Evolutionary conservation across 2,329 filamentous ascomycete species (phyloP).

Genomic region (Coniochaeta sp.): DNA sequence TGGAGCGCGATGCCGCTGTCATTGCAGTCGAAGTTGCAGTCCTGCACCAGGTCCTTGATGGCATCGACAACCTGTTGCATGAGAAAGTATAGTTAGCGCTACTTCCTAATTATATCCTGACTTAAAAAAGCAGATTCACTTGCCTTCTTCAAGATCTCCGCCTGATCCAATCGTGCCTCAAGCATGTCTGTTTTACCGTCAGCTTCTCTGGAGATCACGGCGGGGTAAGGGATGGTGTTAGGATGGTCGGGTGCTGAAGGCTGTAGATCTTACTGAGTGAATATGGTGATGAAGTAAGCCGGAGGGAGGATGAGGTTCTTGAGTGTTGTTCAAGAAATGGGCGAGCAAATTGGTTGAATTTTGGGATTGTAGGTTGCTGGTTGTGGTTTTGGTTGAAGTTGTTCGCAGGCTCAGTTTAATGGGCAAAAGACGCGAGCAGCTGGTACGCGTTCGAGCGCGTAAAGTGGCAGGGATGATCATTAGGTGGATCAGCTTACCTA

Average conservation of each 20-base stretch:
- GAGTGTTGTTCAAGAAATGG: neutral
- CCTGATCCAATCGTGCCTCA: conserved; percentile 95
- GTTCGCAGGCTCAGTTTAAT: neutral
- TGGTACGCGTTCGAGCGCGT: neutral
- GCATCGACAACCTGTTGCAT: conserved; percentile 80
- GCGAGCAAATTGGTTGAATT: neutral
- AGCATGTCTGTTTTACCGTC: conserved; percentile 53
- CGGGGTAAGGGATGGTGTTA: neutral
- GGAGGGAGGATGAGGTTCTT: neutral
- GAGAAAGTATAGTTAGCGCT: neutral
- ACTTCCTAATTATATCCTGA: neutral
- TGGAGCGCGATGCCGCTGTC: conserved; percentile 96
- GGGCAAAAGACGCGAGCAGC: neutral
- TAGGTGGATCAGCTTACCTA: no score
- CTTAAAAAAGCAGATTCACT: conserved; percentile 8
- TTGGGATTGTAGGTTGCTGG: neutral
- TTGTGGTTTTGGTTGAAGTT: neutral
- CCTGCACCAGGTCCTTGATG: conserved; percentile 98
- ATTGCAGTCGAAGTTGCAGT: conserved; percentile 99
- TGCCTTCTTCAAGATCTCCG: conserved; percentile 91
- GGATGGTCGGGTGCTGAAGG: neutral
- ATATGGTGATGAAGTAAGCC: neutral
- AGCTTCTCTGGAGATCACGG: conserved; percentile 5
- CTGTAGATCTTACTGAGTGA: conserved; percentile 11
- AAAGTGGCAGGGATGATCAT: conserved; percentile 1